phyloP scores from a whole-genome alignment of 768 basidiomycete genomes.

The Daedaleopsis nitida region DNA sequence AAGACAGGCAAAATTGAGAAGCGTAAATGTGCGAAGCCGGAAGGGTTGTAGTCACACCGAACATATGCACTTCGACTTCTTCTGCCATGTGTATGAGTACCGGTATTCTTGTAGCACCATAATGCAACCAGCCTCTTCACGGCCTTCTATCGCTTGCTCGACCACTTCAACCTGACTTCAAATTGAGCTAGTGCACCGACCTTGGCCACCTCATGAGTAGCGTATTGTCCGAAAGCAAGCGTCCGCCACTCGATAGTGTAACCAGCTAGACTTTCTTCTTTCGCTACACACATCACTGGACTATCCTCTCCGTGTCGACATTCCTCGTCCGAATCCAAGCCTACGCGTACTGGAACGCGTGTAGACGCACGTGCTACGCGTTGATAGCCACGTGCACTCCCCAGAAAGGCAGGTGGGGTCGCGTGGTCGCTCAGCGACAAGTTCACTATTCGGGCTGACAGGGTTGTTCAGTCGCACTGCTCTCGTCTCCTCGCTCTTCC shows the following conservation, averaged over 20 bases:
- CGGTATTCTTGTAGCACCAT: neutral
- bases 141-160: neutral
- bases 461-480: slow-evolving; percentile 22
- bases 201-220: no score
- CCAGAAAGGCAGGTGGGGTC: slow-evolving; percentile 21
- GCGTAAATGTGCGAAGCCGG: slow-evolving; percentile 86
- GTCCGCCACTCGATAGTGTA: no score
- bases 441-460: slow-evolving; percentile 25
- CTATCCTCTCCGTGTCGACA: no score
- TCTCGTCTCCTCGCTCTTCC: slow-evolving; percentile 11
- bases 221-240: no score
- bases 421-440: slow-evolving; percentile 26
- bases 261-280: no score
- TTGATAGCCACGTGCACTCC: slow-evolving; percentile 9
- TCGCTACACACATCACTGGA: no score
- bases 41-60: slow-evolving; percentile 46
- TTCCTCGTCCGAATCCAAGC: no score
- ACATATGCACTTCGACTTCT: neutral
- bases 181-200: no score
- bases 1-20: slow-evolving; percentile 79
- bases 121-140: neutral
- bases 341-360: no score
- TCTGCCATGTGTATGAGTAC: neutral
- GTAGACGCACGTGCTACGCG: slow-evolving; percentile 16
- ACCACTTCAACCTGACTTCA: neutral